These are phyloP conservation scores for Zygoascus sp. DNA, from an alignment of 1,139 yeast species.

Conservation along the genomic window DNA sequence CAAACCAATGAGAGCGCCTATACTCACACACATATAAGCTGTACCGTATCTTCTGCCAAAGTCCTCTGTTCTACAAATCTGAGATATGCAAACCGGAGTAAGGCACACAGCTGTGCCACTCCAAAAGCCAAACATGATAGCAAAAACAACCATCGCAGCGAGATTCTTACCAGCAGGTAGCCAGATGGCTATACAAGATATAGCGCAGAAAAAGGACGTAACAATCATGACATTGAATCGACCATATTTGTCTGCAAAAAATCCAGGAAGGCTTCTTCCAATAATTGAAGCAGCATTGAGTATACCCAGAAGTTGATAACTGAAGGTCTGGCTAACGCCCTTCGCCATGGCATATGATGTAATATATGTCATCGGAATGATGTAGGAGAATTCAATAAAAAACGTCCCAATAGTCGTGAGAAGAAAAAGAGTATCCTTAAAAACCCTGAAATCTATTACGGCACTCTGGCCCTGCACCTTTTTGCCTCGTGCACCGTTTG, in stretches of 20 bases:
- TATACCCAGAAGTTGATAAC: constrained; percentile 44
- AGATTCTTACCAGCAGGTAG: constrained; percentile 47
- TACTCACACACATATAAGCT: constrained; percentile 58
- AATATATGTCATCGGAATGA: constrained; percentile 48
- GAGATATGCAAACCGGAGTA: constrained; percentile 46
- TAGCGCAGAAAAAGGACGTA: constrained; percentile 39
- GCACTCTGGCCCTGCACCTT: background rate
- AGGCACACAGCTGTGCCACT: constrained; percentile 46
- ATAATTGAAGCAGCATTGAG: constrained; percentile 47
- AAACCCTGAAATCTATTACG: constrained; percentile 38
- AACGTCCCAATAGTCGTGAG: constrained; percentile 43
- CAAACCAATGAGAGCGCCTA: constrained; percentile 50
- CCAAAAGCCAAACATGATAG: constrained; percentile 51
- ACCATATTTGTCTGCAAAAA: constrained; percentile 47
- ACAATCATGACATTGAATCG: constrained; percentile 50
- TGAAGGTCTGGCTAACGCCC: constrained; percentile 40
- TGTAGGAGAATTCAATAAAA: constrained; percentile 46
- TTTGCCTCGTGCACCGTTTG: background rate
- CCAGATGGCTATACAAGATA: constrained; percentile 43
- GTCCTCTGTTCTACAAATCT: constrained; percentile 57
- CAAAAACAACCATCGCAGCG: constrained; percentile 44
- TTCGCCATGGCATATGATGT: constrained; percentile 47
- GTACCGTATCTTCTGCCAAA: constrained; percentile 71
- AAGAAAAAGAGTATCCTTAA: constrained; percentile 41
- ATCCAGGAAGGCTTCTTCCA: constrained; percentile 46